Evolutionary conservation across 495 filamentous ascomycete species (phyloP), one percentile per base, ranked within the genome.

Genomic region (Xylaria grammica): DNA sequence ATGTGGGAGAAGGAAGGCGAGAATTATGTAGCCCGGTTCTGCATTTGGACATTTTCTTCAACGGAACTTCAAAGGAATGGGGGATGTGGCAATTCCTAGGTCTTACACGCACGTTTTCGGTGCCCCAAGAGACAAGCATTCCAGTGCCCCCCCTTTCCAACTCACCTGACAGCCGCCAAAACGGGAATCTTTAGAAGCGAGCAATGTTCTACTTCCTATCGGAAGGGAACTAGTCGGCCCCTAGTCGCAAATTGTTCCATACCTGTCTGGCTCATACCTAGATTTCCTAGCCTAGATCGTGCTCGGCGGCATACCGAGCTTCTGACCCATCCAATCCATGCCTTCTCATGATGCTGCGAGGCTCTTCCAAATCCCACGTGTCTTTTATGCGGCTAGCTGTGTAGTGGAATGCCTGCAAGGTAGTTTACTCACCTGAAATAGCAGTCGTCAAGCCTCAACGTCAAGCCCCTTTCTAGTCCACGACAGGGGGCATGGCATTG

Each of bases 31-130:
- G 52, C 54, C 13, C 67, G 52, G 46, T 68, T 63, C 75, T 72
- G 75, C 76, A 73, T 64, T 69, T 74, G 60, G 74, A 68, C 27
- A 69, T 62, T 59, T 60, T 65, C 50, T 58, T 62, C 63, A 58
- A 57, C 54, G 22, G 54, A 42, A 2, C 19, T 11, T 67, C 51
- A 65, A 67, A 70, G 72, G 72, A 72, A 74, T 74, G 72, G 42
- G 48, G 48, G 60, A 57, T 38, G 55, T 49, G 42, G 58, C 51
- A 55, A 66, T 72, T 63, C 57, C 38, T 46, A 53, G 54, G 53
- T 68, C 61, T 59, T 46, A 60, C 65, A 67, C 46, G 40, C 67
- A 68, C 64, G 69, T 70, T 74, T 74, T 68, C 72, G 66, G 69
- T 38, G 52, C 63, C 17, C 54, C 24, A 40, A 63, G 67, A 55